Evolutionary conservation across 139 green algal species (phyloP).

Genomic region (Chlorella sorokiniana): DNA sequence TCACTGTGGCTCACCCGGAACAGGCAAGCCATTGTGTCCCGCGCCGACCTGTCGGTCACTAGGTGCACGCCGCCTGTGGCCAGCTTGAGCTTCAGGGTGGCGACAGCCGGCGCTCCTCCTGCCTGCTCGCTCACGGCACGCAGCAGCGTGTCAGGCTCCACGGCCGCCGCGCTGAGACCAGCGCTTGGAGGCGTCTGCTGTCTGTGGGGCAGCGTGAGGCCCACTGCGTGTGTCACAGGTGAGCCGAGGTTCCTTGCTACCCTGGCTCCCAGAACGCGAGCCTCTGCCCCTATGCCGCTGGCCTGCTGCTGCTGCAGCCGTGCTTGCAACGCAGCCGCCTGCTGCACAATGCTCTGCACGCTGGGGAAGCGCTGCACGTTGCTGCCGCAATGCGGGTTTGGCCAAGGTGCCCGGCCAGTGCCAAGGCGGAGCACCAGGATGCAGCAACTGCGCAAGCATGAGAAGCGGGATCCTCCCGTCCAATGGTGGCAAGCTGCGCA

Average conservation of each 20-base stretch:
- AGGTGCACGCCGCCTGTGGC: neutral
- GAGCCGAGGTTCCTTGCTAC: neutral
- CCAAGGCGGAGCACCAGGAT: slow-evolving; percentile 7
- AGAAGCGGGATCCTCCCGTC: slow-evolving; percentile 3
- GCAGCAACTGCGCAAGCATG: neutral
- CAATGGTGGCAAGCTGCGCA: slow-evolving; percentile 4
- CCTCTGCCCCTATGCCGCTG: neutral
- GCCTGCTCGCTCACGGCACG: slow-evolving; percentile 2
- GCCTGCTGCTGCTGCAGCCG: neutral
- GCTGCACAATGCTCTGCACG: neutral
- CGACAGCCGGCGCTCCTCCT: neutral
- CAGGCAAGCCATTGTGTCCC: too few relatives aligned
- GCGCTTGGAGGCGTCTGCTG: too few relatives aligned
- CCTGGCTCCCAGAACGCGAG: neutral
- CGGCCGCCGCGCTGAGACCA: neutral
- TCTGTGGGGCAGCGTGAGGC: neutral
- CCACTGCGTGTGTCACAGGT: slow-evolving; percentile 12
- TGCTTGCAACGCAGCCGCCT: neutral
- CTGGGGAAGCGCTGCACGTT: too few relatives aligned
- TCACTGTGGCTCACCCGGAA: neutral
- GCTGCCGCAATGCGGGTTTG: too few relatives aligned
- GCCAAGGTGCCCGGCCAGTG: neutral
- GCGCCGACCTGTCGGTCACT: slow-evolving; percentile 2
- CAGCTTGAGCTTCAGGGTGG: slow-evolving; percentile 1
- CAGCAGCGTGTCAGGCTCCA: slow-evolving; percentile 12